A percentile compares a stretch with the other conserved stretches of the same genome.
These are phyloP conservation scores for Calonectria pseudoturangicola DNA, from an alignment of 2,329 filamentous ascomycete species.

Conservation along the genomic window DNA sequence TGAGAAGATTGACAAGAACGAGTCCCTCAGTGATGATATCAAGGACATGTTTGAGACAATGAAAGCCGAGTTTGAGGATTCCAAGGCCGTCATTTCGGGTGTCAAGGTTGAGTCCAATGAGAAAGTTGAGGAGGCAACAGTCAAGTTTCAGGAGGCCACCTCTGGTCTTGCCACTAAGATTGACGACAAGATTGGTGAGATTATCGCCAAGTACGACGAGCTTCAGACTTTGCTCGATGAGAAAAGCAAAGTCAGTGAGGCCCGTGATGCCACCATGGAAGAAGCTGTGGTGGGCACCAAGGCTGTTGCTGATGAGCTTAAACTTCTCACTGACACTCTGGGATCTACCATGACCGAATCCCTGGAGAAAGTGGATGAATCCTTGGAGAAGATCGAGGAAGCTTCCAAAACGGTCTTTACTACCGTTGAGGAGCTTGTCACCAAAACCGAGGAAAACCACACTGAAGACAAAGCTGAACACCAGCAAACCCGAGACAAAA, in stretches of 20 bases:
- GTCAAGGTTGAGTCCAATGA: constrained; percentile 90
- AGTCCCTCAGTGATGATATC: constrained; percentile 76
- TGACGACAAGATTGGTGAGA: constrained; percentile 81
- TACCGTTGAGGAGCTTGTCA: constrained; percentile 86
- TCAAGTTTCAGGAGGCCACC: constrained; percentile 77
- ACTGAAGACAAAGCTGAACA: constrained; percentile 86
- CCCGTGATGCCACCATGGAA: constrained; percentile 82
- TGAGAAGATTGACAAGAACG: constrained; percentile 76
- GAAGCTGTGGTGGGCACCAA: constrained; percentile 85
- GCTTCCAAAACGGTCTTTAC: constrained; percentile 91
- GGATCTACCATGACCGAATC: constrained; percentile 87
- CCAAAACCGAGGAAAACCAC: constrained; percentile 84
- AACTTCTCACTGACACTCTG: constrained; percentile 88
- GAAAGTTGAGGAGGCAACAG: constrained; percentile 76
- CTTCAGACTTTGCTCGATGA: constrained; percentile 85
- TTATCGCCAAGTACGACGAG: constrained; percentile 92
- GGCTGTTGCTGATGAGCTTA: constrained; percentile 89
- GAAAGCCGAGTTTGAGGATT: constrained; percentile 90
- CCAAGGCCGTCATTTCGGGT: constrained; percentile 85
- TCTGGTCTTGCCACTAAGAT: constrained; percentile 73
- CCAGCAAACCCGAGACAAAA: constrained; percentile 86
- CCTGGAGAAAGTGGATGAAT: constrained; percentile 88
- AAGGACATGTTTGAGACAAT: constrained; percentile 84
- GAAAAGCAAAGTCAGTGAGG: constrained; percentile 82
- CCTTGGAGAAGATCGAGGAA: constrained; percentile 89